Conservation (phyloP, 352 stramenopile genomes). For the Phytophthora constricta region DNA sequence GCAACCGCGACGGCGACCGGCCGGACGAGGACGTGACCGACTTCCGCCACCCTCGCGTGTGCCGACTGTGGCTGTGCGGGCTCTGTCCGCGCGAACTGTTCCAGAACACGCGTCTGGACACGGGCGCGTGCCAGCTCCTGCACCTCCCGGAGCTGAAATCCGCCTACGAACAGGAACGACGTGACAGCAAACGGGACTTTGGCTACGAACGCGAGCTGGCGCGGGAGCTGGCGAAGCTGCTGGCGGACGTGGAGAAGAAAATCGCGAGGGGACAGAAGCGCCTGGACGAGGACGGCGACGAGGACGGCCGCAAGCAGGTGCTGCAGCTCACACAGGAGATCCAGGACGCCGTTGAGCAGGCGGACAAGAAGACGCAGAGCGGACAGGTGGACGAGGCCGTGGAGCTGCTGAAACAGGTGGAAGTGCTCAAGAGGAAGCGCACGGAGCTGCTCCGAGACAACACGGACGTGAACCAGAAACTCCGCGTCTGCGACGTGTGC, state of each 20-base stretch:
- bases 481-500: slow-evolving; percentile 92
- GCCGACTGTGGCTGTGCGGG: slow-evolving; percentile 83
- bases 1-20: slow-evolving; percentile 90
- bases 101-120: slow-evolving; percentile 90
- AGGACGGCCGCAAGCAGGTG: slow-evolving; percentile 51
- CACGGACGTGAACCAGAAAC: slow-evolving; percentile 79
- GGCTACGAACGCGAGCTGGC: slow-evolving; percentile 80
- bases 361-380: slow-evolving; percentile 64
- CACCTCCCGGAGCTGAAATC: slow-evolving; percentile 76
- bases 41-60: slow-evolving; percentile 77
- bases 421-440: slow-evolving; percentile 58
- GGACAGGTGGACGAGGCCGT: slow-evolving; percentile 66
- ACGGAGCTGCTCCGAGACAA: slow-evolving; percentile 29
- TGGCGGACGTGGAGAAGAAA: slow-evolving; percentile 87
- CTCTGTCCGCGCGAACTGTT: slow-evolving; percentile 91
- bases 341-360: slow-evolving; percentile 62
- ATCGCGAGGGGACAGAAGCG: slow-evolving; percentile 74
- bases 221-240: slow-evolving; percentile 60
- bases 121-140: slow-evolving; percentile 70
- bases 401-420: slow-evolving; percentile 67
- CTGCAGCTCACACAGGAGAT: slow-evolving; percentile 79
- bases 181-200: slow-evolving; percentile 46
- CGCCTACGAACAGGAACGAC: slow-evolving; percentile 58
- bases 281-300: slow-evolving; percentile 61
- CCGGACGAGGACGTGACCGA: slow-evolving; percentile 80